Base-by-base conservation (phyloP, 2,329 filamentous ascomycete genomes). In the Hirsutella thompsonii region DNA sequence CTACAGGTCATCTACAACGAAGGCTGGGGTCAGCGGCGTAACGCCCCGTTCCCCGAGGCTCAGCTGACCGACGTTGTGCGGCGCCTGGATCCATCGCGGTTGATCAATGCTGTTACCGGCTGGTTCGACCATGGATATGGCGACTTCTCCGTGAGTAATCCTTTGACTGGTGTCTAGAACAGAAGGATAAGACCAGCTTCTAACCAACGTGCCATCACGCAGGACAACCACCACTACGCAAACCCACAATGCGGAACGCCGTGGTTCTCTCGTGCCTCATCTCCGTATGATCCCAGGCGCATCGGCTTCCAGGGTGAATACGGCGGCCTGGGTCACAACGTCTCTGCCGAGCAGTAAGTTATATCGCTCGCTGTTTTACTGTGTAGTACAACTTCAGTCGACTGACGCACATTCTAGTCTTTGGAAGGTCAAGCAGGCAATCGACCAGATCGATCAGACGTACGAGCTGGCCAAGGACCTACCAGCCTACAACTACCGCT, bases 251-350 rank as follows among this genome's bases (percentile, higher is more conserved):
- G 81, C 44, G 81, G 81, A 6, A 72, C 79, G 0, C 81, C 81
- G 0, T 83, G 77, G 52, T 82, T 79, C 57, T 82, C 78, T 0
- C 64, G 62, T 3, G 49, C 59, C 3, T 74, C 72, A 0, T 67
- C 62, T 5, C 78, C 72, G 1, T 76, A 70, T 51, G 79, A 79
- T 46, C 59, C 67, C 0, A 60, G 49, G 5, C 70, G 81, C 1
- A 82, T 85, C 26, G 80, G 72, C 0, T 69, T 85, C 48, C 79
- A 83, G 46, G 81, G 81, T 21, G 81, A 85, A 50, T 85, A 83
- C 42, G 81, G 80, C 3, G 81, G 81, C 0, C 69, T 83, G 11
- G 81, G 81, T 0, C 67, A 79, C 38, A 81, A 81, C 40, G 69
- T 79, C 4, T 72, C 75, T 0, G 70, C 69, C 13, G 71, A 80